Base-by-base conservation (phyloP, 306 rosid genomes). In the Luffa acutangula region DNA sequence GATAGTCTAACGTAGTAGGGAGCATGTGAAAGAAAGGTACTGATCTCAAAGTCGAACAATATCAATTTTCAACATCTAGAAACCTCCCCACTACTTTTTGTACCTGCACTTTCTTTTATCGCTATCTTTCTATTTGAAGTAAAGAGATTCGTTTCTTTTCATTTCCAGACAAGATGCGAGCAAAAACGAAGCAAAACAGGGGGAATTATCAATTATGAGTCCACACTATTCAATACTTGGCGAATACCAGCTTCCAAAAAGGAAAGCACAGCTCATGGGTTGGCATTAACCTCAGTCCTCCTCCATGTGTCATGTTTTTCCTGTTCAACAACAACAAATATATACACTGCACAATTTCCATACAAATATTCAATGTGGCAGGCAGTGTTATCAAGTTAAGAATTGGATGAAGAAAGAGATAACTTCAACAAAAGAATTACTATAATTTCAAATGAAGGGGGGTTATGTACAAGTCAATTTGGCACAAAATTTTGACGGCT, bases 381-480 rank as follows among this genome's bases (percentile, higher is more conserved):
- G 20, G 45, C 70, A 65, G 10, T 10, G 31, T 48, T 52, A n/a
- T 7, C 58, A 11, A 31, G 18, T 60, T 67, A 6, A 21, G 6
- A 45, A 6, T 45, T 43, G 21, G 62, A 37, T 72, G 3, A 12
- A 51, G 54, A 43, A 11, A 31, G 42, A 48, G 39, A 54, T 0
- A 49, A 70, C 58, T 34, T 2, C 56, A 37, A 21, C 20, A 54
- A 58, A 80, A 80, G 53, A 75, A 79, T 49, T 65, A 57, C 77
- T 67, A 78, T 73, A 77, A 83, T 75, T 81, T 25, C 62, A 60
- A 53, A 31, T 54, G 31, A 57, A 58, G 18, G 56, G 51, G 78
- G 74, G 51, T 12, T 59, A 85, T 86, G 83, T 83, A 83, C 89
- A 79, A 39, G 83, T 84, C 89, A 84, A 82, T 79, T 49, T 84